Base-by-base conservation (phyloP, 1,284 basidiomycete genomes). In the Inonotus obliquus region DNA sequence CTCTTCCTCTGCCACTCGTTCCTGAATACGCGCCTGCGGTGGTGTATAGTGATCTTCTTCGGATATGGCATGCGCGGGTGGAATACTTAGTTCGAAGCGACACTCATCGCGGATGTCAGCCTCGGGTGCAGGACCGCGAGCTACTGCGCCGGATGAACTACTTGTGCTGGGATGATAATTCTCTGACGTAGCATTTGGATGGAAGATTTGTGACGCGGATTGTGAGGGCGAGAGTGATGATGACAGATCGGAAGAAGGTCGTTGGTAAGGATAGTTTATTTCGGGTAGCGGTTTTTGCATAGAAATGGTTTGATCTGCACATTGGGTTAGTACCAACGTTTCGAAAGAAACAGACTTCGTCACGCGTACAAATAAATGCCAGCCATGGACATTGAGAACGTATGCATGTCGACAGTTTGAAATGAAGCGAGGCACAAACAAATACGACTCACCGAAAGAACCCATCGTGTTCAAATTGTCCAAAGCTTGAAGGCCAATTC, bases 201-300 rank as follows among this genome's bases (percentile, higher is more conserved):
- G n/a, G 47, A 35, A 51, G 14, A 61, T 57, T 55, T 86, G 82
- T 21, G 86, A 86, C 1, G 82, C 83, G 1, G 86, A 89, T 67
- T 89, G 87, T 60, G 85, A 86, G 37, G 85, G 84, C 1, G 81
- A 77, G 62, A 86, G 71, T 2, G 83, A 72, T 7, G 68, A 83
- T 38, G 81, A 83, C 13, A 75, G 69, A 63, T 79, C 78, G 19
- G 82, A 83, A 2, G 73, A 69, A 25, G 60, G 63, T 27, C 59
- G 59, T 25, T 53, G 35, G 38, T 54, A n/a, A 39, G 51, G 44
- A 35, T 51, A 53, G 54, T 29, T 32, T 27, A 47, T 56, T 37
- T 62, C 48, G 17, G 61, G 61, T 4, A 62, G 57, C 4, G 61
- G 56, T 62, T 62, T 62, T 37, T 62, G 61, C 21, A 19, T 53